phyloP scores from a whole-genome alignment of 768 basidiomycete genomes.

The Panaeolus cyanescens region DNA sequence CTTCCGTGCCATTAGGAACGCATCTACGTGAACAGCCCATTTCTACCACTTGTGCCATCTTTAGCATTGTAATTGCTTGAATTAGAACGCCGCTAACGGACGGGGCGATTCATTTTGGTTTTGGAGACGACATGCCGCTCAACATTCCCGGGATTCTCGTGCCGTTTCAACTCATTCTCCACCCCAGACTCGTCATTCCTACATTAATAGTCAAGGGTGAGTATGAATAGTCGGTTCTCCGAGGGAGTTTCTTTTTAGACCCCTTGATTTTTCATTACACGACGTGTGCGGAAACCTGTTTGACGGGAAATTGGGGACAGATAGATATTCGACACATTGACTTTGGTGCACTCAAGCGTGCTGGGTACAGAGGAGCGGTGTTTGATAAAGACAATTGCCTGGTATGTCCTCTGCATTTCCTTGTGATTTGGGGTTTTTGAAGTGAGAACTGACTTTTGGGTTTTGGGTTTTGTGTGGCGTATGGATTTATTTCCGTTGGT shows the following conservation, averaged over 20 bases:
- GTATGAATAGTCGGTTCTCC: neutral
- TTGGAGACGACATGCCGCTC: conserved; percentile 56
- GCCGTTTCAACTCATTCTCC: conserved; percentile 68
- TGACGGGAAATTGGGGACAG: conserved; percentile 36
- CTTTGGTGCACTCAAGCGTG: conserved; percentile 66
- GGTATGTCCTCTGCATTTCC: conserved; percentile 43
- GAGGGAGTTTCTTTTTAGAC: neutral
- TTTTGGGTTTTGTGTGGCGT: neutral
- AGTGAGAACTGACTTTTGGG: too few species aligned
- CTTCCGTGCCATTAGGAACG: neutral
- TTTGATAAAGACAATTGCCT: conserved; percentile 99
- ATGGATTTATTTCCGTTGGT: too few species aligned
- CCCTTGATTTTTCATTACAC: neutral
- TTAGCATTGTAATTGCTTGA: neutral
- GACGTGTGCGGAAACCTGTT: conserved; percentile 2
- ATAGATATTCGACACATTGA: conserved; percentile 86
- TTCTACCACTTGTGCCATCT: neutral
- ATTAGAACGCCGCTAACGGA: neutral
- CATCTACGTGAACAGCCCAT: neutral
- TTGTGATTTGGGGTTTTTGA: neutral
- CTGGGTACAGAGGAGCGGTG: conserved; percentile 87
- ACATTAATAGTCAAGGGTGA: conserved; percentile 66
- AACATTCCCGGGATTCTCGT: conserved; percentile 73
- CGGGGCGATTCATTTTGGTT: neutral
- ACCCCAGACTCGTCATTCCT: conserved; percentile 71